Evolutionary conservation across 768 basidiomycete genomes (phyloP).

Genomic region (Mycena metata): DNA sequence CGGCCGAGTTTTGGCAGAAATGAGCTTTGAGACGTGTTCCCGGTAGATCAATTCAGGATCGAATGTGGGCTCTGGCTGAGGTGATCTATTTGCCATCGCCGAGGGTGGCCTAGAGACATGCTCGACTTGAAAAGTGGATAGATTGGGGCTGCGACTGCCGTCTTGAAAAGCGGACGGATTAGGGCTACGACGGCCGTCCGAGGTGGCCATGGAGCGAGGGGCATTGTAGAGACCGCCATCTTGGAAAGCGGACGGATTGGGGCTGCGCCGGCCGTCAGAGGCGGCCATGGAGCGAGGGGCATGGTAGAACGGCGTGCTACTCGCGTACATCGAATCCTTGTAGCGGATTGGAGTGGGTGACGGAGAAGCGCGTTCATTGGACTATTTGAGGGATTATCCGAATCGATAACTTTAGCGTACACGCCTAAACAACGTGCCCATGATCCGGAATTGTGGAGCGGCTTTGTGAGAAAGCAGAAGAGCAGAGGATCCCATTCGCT

Average conservation of each 20-base stretch:
- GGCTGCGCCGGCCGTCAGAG: slow-evolving; percentile 28
- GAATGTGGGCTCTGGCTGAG: slow-evolving; percentile 49
- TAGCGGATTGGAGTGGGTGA: slow-evolving; percentile 5
- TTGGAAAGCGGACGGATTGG: slow-evolving; percentile 31
- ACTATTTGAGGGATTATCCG: slow-evolving; percentile 13
- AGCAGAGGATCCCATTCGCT: too few relatives aligned
- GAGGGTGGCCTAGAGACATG: slow-evolving; percentile 39
- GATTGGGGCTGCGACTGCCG: slow-evolving; percentile 33
- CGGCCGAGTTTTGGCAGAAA: slow-evolving; percentile 71
- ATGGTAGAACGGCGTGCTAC: slow-evolving; percentile 22
- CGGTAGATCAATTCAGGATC: slow-evolving; percentile 68
- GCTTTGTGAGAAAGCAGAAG: neutral
- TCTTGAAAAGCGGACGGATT: slow-evolving; percentile 32
- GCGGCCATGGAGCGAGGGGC: slow-evolving; percentile 6
- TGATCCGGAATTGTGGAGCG: slow-evolving; percentile 27
- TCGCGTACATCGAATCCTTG: slow-evolving; percentile 22
- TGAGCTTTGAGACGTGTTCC: slow-evolving; percentile 66
- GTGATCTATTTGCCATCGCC: slow-evolving; percentile 49
- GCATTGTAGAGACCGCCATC: too few relatives aligned
- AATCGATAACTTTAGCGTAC: slow-evolving; percentile 30
- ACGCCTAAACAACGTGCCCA: slow-evolving; percentile 33
- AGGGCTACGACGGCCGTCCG: slow-evolving; percentile 30
- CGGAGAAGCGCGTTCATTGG: neutral
- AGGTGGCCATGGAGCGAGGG: too few relatives aligned
- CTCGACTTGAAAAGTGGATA: slow-evolving; percentile 33